Conservation (phyloP, 2,329 filamentous ascomycete species). For the Colletotrichum lindemuthianum region DNA sequence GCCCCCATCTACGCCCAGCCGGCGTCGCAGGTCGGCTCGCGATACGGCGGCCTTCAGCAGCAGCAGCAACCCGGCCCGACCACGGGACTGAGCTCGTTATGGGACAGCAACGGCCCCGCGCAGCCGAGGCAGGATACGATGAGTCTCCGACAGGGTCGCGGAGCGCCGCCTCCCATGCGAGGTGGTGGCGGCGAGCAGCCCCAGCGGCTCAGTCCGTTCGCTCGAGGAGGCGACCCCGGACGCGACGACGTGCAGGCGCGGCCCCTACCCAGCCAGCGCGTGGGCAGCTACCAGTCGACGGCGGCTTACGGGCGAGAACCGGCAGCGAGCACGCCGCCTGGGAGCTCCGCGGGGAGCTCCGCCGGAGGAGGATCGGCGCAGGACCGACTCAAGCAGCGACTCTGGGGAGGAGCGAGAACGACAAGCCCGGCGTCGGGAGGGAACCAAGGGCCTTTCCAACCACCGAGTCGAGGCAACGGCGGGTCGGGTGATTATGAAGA, state of each 20-base stretch:
- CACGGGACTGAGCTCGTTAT: conserved; percentile 64
- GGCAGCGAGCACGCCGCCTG: conserved; percentile 43
- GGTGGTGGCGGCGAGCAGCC: conserved; percentile 38
- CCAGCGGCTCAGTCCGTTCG: conserved; percentile 46
- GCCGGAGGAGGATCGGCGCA: conserved; percentile 72
- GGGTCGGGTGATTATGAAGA: conserved; percentile 53
- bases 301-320: conserved; percentile 42
- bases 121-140: conserved; percentile 50
- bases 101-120: conserved; percentile 57
- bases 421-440: conserved; percentile 60
- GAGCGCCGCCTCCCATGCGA: conserved; percentile 43
- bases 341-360: conserved; percentile 45
- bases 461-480: conserved; percentile 50
- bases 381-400: conserved; percentile 81
- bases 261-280: conserved; percentile 77
- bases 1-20: conserved; percentile 63
- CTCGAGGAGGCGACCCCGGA: conserved; percentile 39
- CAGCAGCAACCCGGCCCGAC: conserved; percentile 42
- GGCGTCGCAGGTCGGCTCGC: conserved; percentile 57
- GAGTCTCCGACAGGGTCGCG: conserved; percentile 57
- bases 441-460: conserved; percentile 57
- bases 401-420: conserved; percentile 72
- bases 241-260: conserved; percentile 57
- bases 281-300: conserved; percentile 76
- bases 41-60: conserved; percentile 60